Evolutionary conservation across 1,284 basidiomycete species (phyloP), one percentile per base, ranked within the genome.

Genomic region (Microbotryum silenes-acaulis): DNA sequence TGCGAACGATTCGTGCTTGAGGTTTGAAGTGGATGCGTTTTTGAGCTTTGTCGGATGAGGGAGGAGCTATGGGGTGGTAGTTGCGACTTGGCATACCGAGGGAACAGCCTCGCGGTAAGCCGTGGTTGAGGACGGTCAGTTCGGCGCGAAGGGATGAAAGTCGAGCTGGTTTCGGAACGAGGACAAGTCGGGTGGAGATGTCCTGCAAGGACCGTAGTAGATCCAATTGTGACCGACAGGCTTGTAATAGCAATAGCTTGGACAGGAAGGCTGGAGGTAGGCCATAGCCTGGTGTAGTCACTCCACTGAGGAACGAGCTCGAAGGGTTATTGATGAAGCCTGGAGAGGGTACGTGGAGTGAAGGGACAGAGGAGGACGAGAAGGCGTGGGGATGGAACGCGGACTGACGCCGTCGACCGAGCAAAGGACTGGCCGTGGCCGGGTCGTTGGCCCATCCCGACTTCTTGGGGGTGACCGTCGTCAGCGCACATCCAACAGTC

Each of bases 1-100:
- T 96, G 69, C 96, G 86, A 49, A 98, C 91, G 58, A 99, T 91
- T 46, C 91, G 85, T 74, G 97, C 93, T 74, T 99, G 94, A 86
- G 52, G 29, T 2, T 53, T 31, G 1, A 64, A 45, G 12, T 27
- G 56, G 33, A 27, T 37, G 23, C 25, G 12, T 23, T 8, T 21
- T 6, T 29, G 37, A 10, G 37, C 37, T 10, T 42, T 42, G 5
- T 42, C 12, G 37, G 14, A 2, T 52, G 51, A 6, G 60, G 48
- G 20, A 23, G 29, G 56, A 52, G 46, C 23, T 9, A 29, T 45
- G 21, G 33, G 33, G 42, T 51, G 33, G 27, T 27, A 51, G 23
- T 49, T 37, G 10, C 64, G 60, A 18, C 73, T 72, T 18, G 68
- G 66, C 60, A 72, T 69, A n/a, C 70, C 69, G 42, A 72, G 62